Evolutionary conservation across 257 asterid species (phyloP).

Genomic region (Nicotiana tomentosiformis): DNA sequence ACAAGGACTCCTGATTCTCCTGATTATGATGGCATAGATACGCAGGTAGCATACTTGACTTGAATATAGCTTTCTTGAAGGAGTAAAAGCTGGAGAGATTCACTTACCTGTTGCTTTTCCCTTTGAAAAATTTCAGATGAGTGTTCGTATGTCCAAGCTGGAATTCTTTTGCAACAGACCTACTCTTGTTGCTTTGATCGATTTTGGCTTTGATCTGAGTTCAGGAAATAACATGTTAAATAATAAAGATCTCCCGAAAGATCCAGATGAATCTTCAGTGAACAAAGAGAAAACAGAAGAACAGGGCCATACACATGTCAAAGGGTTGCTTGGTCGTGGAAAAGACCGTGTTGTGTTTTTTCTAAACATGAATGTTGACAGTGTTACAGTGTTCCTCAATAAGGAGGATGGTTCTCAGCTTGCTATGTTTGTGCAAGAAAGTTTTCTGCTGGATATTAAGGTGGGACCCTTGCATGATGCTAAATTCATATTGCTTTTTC

Average conservation of each 20-base stretch:
- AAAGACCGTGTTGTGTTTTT: constrained; percentile 85
- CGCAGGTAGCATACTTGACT: constrained; percentile 54
- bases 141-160: constrained; percentile 91
- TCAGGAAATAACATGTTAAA: constrained; percentile 33
- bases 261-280: constrained; percentile 31
- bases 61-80: constrained; percentile 10
- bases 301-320: constrained; percentile 51
- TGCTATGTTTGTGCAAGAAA: constrained; percentile 97
- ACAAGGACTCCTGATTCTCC: constrained; percentile 70
- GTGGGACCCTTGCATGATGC: constrained; percentile 30
- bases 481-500: background rate
- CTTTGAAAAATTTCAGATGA: constrained; percentile 55
- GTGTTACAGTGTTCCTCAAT: constrained; percentile 84
- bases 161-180: constrained; percentile 96
- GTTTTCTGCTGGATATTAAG: constrained; percentile 84
- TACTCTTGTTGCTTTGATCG: constrained; percentile 90
- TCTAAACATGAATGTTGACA: constrained; percentile 89
- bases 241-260: constrained; percentile 22
- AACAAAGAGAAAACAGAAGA: constrained; percentile 65
- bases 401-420: constrained; percentile 95
- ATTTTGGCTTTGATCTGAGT: constrained; percentile 70
- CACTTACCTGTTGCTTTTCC: constrained; percentile 26
- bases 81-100: constrained; percentile 4
- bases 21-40: constrained; percentile 88
- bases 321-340: constrained; percentile 87